Evolutionary conservation across 805 yeast species (phyloP), one percentile per base, ranked within the genome.

Genomic region (Kluyveromyces siamensis): DNA sequence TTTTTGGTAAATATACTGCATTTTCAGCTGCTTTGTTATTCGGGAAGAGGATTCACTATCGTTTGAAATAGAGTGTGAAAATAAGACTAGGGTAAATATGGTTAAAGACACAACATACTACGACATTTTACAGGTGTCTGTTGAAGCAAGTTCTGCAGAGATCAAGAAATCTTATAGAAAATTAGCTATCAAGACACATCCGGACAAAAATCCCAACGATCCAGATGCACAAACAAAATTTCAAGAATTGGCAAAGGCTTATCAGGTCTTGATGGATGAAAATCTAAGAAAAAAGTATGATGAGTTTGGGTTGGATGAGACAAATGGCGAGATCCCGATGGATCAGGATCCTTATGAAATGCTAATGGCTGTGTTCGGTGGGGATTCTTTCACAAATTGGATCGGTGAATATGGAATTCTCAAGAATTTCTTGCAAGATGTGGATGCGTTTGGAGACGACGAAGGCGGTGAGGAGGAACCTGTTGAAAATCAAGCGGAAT

Each of bases 121-220:
- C 66, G 99, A 93, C 55, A 66, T 81, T 14, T 71, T 93, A 45
- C 86, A 79, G 37, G 83, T 91, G 16, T 57, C 68, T 25, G 74
- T 82, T 18, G 77, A 77, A 11, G 97, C 97, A 17, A 75, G 85
- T 0, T 82, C 82, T 5, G 72, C 78, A 10, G 96, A 93, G 54
- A 87, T 93, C 67, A 93, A 93, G 68, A 88, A 88, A 65, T 96
- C 97, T 0, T 93, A 93, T 67, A 76, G 99, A 53, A 86, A 85
- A 64, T 81, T 81, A 65, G 98, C 98, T 8, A 84, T 91, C 67
- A 74, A 73, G 50, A 85, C 87, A 45, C 99, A 91, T 66, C 99
- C 99, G 1, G 99, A 93, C 66, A 93, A 93, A 71, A 88, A 91
- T 61, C 96, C 95, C n/a, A 82, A 85, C 59, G 95, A 93, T 63